These are phyloP conservation scores for Bothia castanella DNA, from an alignment of 1,284 basidiomycete genomes.

Conservation along the genomic window DNA sequence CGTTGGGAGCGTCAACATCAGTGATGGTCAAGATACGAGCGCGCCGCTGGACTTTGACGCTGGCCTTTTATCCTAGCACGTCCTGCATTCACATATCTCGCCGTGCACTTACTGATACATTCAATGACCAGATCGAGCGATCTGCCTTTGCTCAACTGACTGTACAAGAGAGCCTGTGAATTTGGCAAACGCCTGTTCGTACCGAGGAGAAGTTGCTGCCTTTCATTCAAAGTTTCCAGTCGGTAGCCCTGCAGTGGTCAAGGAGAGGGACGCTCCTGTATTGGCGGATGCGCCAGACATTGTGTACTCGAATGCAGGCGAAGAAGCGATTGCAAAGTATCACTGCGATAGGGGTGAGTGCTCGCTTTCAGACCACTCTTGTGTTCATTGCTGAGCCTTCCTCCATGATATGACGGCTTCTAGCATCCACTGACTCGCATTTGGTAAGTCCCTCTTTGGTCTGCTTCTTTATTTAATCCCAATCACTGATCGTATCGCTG, in stretches of 20 bases:
- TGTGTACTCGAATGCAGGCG: slow-evolving; percentile 53
- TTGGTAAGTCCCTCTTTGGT: too few species aligned
- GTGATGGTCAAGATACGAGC: slow-evolving; percentile 19
- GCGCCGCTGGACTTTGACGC: slow-evolving; percentile 18
- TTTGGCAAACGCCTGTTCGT: slow-evolving; percentile 30
- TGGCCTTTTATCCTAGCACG: background rate
- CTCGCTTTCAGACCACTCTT: too few species aligned
- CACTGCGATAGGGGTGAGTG: slow-evolving; percentile 30
- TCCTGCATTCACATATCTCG: background rate
- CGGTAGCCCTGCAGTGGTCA: slow-evolving; percentile 41
- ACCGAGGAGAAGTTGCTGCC: slow-evolving; percentile 45
- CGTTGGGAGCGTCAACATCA: slow-evolving; percentile 15
- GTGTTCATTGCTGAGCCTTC: background rate
- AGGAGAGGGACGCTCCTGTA: slow-evolving; percentile 37
- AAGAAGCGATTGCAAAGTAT: slow-evolving; percentile 47
- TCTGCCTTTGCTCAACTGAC: background rate
- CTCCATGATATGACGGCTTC: too few species aligned
- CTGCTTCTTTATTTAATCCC: too few species aligned
- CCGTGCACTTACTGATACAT: background rate
- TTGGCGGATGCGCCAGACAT: slow-evolving; percentile 43
- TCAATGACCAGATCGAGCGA: background rate
- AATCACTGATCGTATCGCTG: too few species aligned
- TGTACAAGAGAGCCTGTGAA: slow-evolving; percentile 39
- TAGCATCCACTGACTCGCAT: too few species aligned
- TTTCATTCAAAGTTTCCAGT: slow-evolving; percentile 47